Conservation (phyloP, 441 rosid genomes). For the Cnidoscolus chayamansa region DNA sequence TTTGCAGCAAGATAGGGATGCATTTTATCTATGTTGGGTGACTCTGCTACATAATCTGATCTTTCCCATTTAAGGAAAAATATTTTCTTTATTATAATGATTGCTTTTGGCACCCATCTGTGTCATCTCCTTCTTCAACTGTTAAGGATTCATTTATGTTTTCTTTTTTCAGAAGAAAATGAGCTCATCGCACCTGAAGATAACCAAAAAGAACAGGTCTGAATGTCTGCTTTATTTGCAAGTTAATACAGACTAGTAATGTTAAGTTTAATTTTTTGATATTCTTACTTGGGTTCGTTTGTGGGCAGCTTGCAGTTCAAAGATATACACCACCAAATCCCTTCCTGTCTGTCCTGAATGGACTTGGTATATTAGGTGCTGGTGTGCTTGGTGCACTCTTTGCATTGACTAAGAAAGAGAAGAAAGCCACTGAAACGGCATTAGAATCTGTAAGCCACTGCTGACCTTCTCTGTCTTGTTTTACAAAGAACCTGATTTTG, state of each 20-base stretch:
- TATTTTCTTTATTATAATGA: not conserved
- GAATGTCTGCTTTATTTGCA: slow-evolving; percentile 21
- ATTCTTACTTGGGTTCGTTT: slow-evolving; percentile 23
- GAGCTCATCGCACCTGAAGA: slow-evolving; percentile 34
- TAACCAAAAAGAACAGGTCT: slow-evolving; percentile 54
- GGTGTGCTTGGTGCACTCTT: slow-evolving; percentile 85
- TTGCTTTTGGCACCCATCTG: not conserved
- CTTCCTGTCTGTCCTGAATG: slow-evolving; percentile 65
- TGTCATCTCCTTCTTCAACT: not conserved
- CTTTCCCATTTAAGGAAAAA: slow-evolving; percentile 1
- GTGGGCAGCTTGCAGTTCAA: slow-evolving; percentile 45
- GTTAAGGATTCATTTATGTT: slow-evolving; percentile 20
- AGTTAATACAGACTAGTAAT: slow-evolving; percentile 10
- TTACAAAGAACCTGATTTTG: not conserved
- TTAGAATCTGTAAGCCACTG: slow-evolving; percentile 62
- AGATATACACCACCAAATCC: slow-evolving; percentile 50
- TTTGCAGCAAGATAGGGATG: not conserved
- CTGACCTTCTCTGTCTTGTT: slow-evolving; percentile 17
- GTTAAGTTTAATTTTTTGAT: slow-evolving; percentile 20
- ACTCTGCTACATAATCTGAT: not conserved
- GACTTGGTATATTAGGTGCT: slow-evolving; percentile 67
- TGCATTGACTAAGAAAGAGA: slow-evolving; percentile 66
- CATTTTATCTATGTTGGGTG: not conserved
- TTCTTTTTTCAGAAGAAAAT: slow-evolving; percentile 45
- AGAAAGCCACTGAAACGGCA: slow-evolving; percentile 43